Conservation (phyloP, 169 alveolate species). For the Cyclospora cayetanensis region DNA sequence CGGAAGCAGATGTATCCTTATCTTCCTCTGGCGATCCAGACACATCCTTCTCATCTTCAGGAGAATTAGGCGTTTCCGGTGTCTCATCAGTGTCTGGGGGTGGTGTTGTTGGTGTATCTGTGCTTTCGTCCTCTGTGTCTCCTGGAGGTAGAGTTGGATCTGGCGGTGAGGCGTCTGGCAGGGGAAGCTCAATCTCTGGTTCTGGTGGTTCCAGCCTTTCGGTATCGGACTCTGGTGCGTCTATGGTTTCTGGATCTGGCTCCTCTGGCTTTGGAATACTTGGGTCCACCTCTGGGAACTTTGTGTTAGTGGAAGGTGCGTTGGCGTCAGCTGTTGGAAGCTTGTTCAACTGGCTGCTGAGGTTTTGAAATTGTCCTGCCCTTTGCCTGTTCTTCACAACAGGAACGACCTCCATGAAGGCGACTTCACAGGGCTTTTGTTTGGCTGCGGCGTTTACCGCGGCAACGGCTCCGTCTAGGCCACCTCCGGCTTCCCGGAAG, state of each 20-base stretch:
- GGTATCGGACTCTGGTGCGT: no score
- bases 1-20: no score
- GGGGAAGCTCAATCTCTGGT: no score
- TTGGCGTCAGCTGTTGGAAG: constrained; percentile 53
- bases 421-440: constrained; percentile 11
- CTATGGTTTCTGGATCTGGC: neutral
- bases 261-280: neutral
- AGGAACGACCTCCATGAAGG: neutral
- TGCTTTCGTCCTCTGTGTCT: no score
- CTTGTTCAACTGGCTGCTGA: neutral
- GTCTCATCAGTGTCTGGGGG: neutral
- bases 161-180: no score
- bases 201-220: no score
- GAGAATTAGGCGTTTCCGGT: neutral
- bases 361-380: constrained; percentile 14
- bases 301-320: constrained; percentile 34
- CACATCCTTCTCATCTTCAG: no score
- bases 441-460: constrained; percentile 15
- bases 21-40: no score
- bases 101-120: constrained; percentile 19
- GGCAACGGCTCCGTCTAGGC: constrained; percentile 31
- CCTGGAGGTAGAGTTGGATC: no score
- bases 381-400: neutral
- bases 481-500: constrained; percentile 4
- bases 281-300: neutral